These are phyloP conservation scores for Leccinum subgranulosum DNA, from an alignment of 768 basidiomycete species.

Conservation along the genomic window DNA sequence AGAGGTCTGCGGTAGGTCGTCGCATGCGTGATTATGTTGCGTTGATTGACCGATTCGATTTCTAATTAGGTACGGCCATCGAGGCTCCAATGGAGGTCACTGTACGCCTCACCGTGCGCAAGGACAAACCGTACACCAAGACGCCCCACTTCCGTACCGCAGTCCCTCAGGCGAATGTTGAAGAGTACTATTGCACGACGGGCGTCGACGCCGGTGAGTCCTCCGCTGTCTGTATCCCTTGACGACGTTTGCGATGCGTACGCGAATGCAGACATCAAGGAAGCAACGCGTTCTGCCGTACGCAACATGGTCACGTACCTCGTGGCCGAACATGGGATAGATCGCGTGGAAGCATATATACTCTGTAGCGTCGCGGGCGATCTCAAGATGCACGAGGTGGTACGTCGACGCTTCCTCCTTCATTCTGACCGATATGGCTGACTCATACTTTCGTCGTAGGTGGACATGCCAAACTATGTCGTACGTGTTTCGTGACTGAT, in stretches of 20 bases:
- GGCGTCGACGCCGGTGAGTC: conserved; percentile 46
- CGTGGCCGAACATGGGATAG: conserved; percentile 39
- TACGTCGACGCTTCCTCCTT: conserved; percentile 4
- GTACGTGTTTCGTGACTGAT: conserved; percentile 32
- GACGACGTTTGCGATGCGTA: not conserved
- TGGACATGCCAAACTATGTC: conserved; percentile 66
- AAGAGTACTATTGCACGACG: conserved; percentile 55
- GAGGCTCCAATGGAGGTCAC: conserved; percentile 58
- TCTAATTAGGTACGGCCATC: conserved; percentile 52
- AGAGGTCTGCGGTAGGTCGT: conserved; percentile 60
- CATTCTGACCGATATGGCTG: not conserved
- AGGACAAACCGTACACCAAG: conserved; percentile 54
- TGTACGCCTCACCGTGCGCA: conserved; percentile 54
- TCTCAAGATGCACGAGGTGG: conserved; percentile 61
- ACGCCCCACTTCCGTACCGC: conserved; percentile 53
- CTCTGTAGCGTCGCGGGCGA: conserved; percentile 60
- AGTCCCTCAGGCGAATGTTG: conserved; percentile 11
- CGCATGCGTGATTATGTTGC: not conserved
- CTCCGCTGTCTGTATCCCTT: not conserved
- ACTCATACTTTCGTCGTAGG: conserved; percentile 29
- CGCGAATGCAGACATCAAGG: conserved; percentile 41
- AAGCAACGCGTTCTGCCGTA: conserved; percentile 54
- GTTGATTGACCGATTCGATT: not conserved
- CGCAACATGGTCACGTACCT: conserved; percentile 57
- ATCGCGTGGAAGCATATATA: conserved; percentile 54